A percentile compares a stretch with the other conserved stretches of the same genome.
phyloP scores from a whole-genome alignment of 1,284 basidiomycete species.

The Fistulinella cinereoalba region DNA sequence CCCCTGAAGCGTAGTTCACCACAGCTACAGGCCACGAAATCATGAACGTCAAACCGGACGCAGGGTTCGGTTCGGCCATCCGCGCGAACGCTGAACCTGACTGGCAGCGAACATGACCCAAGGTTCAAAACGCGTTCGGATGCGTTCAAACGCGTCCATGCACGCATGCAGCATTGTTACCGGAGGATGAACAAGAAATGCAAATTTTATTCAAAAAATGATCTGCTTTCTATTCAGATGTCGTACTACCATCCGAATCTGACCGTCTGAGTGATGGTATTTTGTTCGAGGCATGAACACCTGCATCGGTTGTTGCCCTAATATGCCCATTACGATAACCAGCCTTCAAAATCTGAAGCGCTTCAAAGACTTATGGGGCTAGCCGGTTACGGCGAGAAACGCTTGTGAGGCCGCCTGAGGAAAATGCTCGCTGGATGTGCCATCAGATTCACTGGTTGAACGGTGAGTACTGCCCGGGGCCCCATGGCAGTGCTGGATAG shows the following conservation, averaged over 20 bases:
- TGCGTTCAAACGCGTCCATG: background rate
- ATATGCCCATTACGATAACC: background rate
- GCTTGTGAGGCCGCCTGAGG: background rate
- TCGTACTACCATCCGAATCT: background rate
- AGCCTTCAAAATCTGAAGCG: background rate
- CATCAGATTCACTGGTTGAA: no score
- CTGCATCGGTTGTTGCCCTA: background rate
- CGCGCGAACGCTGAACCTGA: background rate
- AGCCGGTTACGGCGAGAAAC: background rate
- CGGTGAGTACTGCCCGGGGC: no score
- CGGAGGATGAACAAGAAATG: no score
- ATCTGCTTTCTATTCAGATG: background rate
- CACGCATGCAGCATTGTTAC: background rate
- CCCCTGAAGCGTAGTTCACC: no score
- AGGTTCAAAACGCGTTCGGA: background rate
- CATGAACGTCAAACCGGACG: conserved; percentile 1
- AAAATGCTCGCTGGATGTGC: background rate
- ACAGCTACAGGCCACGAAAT: no score
- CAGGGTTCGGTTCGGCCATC: background rate
- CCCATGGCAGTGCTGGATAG: no score
- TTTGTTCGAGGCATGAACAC: background rate
- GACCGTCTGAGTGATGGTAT: background rate
- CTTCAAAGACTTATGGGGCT: background rate
- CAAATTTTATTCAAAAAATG: background rate
- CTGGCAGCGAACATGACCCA: background rate